Evolutionary conservation across 2,329 filamentous ascomycete genomes (phyloP), one percentile per base, ranked within the genome.

Genomic region (Orbilia javanica): DNA sequence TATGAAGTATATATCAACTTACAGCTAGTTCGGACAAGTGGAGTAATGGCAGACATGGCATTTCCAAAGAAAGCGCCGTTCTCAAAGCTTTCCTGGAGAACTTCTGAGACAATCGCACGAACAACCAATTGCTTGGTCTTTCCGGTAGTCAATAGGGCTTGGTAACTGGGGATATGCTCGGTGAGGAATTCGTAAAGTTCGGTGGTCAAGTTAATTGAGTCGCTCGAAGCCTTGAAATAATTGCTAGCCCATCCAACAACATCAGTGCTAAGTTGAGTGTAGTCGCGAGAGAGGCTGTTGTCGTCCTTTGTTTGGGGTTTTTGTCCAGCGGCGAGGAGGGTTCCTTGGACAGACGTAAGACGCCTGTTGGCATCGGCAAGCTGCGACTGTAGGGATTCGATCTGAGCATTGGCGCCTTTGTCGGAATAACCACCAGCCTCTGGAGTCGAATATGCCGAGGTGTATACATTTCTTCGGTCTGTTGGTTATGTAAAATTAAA

Each of bases 111-210:
- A 53, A 77, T 77, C 31, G 73, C 73, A 36, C 73, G 73, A 46
- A 77, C 73, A 36, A 77, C 73, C 66, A 77, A 66, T 62, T 77
- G 73, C 60, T 77, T 77, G 60, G 27, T 77, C 73, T 77, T 77
- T 3, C 73, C 73, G 52, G 36, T 71, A 48, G 73, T 53, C 46
- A 77, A 60, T 13, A 77, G 50, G 8, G 65, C 20, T 46, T 77
- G 60, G 29, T 71, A 77, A 42, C 25, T 71, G 4, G 73, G 73
- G 27, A 77, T 42, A 44, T 77, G 73, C 13, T 77, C 73, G 11
- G 73, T 77, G 13, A 77, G 73, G 31, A 77, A 77, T 66, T 77
- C 73, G 20, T 77, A 77, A 25, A 77, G 60, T 34, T 77, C 73
- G 11, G 73, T 77, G 2, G 73, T 77, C 15, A 77, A 44, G 53